Conservation (phyloP, 768 basidiomycete species). For the Tephrocybe sp. region DNA sequence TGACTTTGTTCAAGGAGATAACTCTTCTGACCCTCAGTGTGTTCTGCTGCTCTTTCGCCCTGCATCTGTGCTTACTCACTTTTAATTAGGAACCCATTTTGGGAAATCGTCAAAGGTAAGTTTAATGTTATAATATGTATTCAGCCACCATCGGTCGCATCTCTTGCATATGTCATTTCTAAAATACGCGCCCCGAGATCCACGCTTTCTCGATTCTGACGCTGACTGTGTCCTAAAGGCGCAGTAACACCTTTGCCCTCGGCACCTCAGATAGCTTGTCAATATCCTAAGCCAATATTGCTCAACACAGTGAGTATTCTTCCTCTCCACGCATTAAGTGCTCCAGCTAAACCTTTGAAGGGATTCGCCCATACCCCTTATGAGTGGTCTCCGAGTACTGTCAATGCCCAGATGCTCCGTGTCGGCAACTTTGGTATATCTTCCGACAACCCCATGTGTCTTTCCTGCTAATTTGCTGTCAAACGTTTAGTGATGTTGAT, state of each 20-base stretch:
- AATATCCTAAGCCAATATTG: constrained; percentile 76
- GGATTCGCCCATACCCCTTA: constrained; percentile 70
- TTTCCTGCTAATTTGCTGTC: constrained; percentile 7
- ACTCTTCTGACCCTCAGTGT: constrained; percentile 58
- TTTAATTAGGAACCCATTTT: constrained; percentile 66
- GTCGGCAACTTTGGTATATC: constrained; percentile 63
- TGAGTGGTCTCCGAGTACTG: constrained; percentile 71
- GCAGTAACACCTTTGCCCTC: constrained; percentile 66
- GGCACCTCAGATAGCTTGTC: constrained; percentile 65
- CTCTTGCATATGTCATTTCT: too few relatives aligned
- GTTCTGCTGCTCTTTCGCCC: constrained; percentile 20
- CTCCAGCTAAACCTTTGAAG: constrained; percentile 30
- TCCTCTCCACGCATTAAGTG: constrained; percentile 9
- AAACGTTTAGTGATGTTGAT: constrained; percentile 57
- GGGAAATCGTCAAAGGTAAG: constrained; percentile 76
- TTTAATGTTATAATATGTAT: not conserved
- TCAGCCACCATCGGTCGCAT: too few relatives aligned
- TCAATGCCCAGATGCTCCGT: constrained; percentile 77
- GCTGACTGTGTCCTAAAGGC: constrained; percentile 31
- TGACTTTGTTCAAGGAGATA: constrained; percentile 76
- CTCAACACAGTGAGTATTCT: constrained; percentile 61
- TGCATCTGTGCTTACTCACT: not conserved
- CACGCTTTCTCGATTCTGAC: not conserved
- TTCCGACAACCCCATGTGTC: constrained; percentile 1
- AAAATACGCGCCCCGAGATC: not conserved